Evolutionary conservation across 768 basidiomycete genomes (phyloP), one percentile per base, ranked within the genome.

Genomic region (Ephemerocybe angulata): DNA sequence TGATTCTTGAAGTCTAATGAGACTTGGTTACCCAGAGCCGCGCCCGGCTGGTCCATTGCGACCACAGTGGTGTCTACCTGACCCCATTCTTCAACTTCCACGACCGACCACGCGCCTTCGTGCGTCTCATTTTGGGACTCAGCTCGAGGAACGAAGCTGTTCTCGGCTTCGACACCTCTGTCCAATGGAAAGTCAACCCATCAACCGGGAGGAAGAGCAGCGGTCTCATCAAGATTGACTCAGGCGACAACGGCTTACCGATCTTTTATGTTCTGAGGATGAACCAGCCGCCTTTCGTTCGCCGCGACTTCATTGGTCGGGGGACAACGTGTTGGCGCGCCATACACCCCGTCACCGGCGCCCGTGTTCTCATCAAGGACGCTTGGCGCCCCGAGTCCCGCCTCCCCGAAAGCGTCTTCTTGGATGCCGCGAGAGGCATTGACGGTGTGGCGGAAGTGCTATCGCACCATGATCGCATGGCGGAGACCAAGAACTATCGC

Each of bases 1-100:
- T n/a, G n/a, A n/a, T n/a, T n/a, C n/a, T n/a, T n/a, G n/a, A n/a
- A n/a, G n/a, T n/a, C n/a, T n/a, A n/a, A n/a, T 31, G 6, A 3
- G 31, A 48, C 46, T 3, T 48, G 22, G 22, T 54, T 24, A 48
- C 44, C 2, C 24, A 41, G 22, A 38, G 17, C 3, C 10, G 8
- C 19, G 25, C 48, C n/a, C 53, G 46, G 4, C 37, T 54, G 15
- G 17, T 54, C 15, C 53, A 54, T 15, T 54, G 15, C 25, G 53
- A 54, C 33, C 29, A 46, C 8, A 38, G 44, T 24, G 53, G 53
- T 7, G 31, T 40, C 2, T 28, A 54, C 15, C 25, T 35, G 6
- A 31, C 43, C n/a, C 21, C 7, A 2, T 33, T 22, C 43, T 19
- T 47, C 44, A 27, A 48, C 44, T 4, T 54, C 22, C 53, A 54